Evolutionary conservation across 192 early-diverging fungal species (phyloP), one percentile per base, ranked within the genome.

Genomic region (Jimgerdemannia flammicorona): DNA sequence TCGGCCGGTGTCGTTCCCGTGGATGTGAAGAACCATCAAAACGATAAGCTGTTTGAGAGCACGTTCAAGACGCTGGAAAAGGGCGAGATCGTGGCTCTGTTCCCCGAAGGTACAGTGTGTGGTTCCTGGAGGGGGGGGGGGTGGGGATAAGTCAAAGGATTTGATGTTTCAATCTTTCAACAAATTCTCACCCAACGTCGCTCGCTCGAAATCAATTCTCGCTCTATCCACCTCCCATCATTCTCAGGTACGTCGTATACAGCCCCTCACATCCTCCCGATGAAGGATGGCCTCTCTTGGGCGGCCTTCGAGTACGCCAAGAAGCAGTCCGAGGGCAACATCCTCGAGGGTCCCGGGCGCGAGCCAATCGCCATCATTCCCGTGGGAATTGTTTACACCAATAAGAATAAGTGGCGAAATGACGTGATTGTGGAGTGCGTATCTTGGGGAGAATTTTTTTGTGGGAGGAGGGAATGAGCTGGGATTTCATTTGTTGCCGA

Each of bases 241-340:
- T 29, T 29, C 29, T 29, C 29, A 83, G 81, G 81, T 18, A 83
- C 81, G 3, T 83, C 84, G 19, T 82, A 87, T 75, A 81, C 83
- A 40, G 81, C 77, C 54, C 80, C 85, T 10, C 76, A 77, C 64
- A 77, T 83, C 44, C 65, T 87, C 67, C 74, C 73, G 17, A 75
- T 87, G 42, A 87, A 86, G 65, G 86, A 87, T 67, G 86, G 86
- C 40, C 59, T 84, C 8, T 84, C 84, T 11, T 87, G 86, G 86
- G 84, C 79, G 17, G 78, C 78, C 40, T 83, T 69, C 68, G 81
- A 83, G 43, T 83, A 76, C 69, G 64, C 14, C 75, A 76, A 66
- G 66, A 79, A 20, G 42, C 43, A 43, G 70, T 44, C 18, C 40
- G 71, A 11, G 4, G 64, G 44, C 69, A 20, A 67, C 2, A 49